Conservation (phyloP, 2,329 filamentous ascomycete species). For the Fusarium domesticum region DNA sequence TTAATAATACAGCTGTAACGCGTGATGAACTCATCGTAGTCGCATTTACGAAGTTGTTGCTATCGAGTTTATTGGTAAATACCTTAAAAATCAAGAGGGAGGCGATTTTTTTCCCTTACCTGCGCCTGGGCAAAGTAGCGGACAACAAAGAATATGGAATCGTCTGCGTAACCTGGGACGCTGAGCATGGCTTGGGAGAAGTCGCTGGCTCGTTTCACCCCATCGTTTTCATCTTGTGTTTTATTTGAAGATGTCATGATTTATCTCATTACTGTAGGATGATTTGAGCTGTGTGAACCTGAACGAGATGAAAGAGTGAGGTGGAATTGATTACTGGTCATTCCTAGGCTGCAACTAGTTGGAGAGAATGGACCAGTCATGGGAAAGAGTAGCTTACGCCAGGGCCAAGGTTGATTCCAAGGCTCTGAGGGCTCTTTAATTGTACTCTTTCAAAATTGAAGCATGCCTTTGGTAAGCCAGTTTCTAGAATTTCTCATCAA, state of each 20-base stretch:
- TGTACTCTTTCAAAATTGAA: too few species aligned
- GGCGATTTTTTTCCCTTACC: conserved; percentile 16
- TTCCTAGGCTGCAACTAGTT: too few species aligned
- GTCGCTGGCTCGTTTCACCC: conserved; percentile 27
- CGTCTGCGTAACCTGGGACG: conserved; percentile 30
- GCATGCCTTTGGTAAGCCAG: too few species aligned
- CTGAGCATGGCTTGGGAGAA: conserved; percentile 16
- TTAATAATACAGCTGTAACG: conserved; percentile 15
- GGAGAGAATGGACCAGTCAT: too few species aligned
- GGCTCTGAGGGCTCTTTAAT: too few species aligned
- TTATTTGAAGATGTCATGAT: conserved; percentile 6
- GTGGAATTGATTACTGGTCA: too few species aligned
- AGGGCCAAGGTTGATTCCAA: too few species aligned
- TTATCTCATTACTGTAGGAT: too few species aligned
- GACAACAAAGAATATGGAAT: conserved; percentile 31
- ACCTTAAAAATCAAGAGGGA: background rate
- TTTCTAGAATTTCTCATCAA: too few species aligned
- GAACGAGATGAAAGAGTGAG: too few species aligned
- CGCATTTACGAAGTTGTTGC: conserved; percentile 26
- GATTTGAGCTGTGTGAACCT: too few species aligned
- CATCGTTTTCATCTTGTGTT: conserved; percentile 6
- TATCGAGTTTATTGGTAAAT: too few species aligned
- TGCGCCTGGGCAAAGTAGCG: conserved; percentile 26
- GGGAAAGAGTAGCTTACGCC: background rate
- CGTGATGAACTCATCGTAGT: conserved; percentile 25